phyloP scores from a whole-genome alignment of 2,329 filamentous ascomycete genomes.

The Pseudogymnoascus sp. region DNA sequence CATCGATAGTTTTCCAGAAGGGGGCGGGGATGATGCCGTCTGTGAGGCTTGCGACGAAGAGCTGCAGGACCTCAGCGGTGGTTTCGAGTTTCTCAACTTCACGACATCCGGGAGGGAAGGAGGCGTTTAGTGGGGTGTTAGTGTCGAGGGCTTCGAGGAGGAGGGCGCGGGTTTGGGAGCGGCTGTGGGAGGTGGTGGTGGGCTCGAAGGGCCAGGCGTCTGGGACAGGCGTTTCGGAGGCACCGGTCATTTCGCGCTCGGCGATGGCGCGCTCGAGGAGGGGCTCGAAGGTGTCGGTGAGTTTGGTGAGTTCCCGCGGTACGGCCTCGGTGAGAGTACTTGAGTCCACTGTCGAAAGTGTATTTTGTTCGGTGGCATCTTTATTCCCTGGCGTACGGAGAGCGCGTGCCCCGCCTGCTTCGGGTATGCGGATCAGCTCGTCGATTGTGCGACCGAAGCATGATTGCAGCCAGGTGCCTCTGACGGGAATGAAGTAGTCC shows the following conservation, averaged over 20 bases:
- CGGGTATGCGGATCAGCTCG: slow-evolving; percentile 78
- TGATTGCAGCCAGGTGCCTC: slow-evolving; percentile 71
- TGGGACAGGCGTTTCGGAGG: slow-evolving; percentile 41
- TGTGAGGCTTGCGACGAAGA: slow-evolving; percentile 67
- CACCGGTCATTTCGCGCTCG: slow-evolving; percentile 56
- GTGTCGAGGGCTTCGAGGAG: slow-evolving; percentile 67
- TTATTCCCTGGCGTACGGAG: slow-evolving; percentile 30
- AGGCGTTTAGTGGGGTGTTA: slow-evolving; percentile 54
- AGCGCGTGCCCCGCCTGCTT: slow-evolving; percentile 67
- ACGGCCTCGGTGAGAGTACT: neutral
- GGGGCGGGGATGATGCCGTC: slow-evolving; percentile 70
- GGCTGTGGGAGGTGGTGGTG: slow-evolving; percentile 21
- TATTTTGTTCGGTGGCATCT: neutral
- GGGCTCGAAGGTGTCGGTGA: slow-evolving; percentile 71
- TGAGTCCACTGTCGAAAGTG: neutral
- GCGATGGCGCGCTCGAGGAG: slow-evolving; percentile 52
- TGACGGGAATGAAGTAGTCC: slow-evolving; percentile 85
- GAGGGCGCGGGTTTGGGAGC: slow-evolving; percentile 19
- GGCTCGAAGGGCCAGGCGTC: slow-evolving; percentile 54
- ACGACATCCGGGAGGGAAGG: slow-evolving; percentile 57
- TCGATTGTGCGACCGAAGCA: slow-evolving; percentile 82
- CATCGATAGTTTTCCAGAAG: slow-evolving; percentile 66
- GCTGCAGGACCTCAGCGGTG: slow-evolving; percentile 62
- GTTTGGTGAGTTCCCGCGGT: slow-evolving; percentile 65
- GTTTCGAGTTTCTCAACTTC: slow-evolving; percentile 67